These are phyloP conservation scores for Ophiostoma montium DNA, from an alignment of 2,329 filamentous ascomycete species.

Conservation along the genomic window DNA sequence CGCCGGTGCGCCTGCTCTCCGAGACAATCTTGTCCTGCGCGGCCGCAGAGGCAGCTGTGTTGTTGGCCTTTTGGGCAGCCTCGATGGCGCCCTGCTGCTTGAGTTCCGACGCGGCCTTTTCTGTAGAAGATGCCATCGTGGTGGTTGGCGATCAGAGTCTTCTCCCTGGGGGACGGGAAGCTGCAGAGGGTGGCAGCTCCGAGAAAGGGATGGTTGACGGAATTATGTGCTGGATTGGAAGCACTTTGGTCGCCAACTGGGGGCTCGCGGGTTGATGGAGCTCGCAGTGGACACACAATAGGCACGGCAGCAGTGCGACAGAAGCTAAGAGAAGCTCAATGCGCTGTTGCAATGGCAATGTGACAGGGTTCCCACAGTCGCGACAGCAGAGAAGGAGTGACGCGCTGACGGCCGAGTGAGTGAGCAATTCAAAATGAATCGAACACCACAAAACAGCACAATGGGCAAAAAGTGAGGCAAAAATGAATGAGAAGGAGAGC, in stretches of 20 bases:
- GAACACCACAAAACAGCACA: too few relatives aligned
- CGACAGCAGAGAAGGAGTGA: too few relatives aligned
- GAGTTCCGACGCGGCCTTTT: conserved; percentile 39
- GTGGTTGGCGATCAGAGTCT: background rate
- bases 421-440: background rate
- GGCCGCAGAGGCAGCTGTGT: conserved; percentile 50
- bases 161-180: too few relatives aligned
- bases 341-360: background rate
- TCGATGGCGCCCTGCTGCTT: conserved; percentile 72
- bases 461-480: too few relatives aligned
- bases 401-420: too few relatives aligned
- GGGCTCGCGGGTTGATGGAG: background rate
- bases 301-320: background rate
- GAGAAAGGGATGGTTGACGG: background rate
- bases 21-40: conserved; percentile 62
- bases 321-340: conserved; percentile 1
- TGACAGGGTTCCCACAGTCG: too few relatives aligned
- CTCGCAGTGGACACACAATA: background rate
- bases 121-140: conserved; percentile 19
- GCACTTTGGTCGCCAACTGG: too few relatives aligned
- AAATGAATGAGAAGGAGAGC: too few relatives aligned
- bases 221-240: too few relatives aligned
- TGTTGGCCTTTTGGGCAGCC: conserved; percentile 58
- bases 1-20: conserved; percentile 66
- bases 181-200: background rate